These are phyloP conservation scores for Coemansia sp. DNA, from an alignment of 192 early-diverging fungal species.

Conservation along the genomic window DNA sequence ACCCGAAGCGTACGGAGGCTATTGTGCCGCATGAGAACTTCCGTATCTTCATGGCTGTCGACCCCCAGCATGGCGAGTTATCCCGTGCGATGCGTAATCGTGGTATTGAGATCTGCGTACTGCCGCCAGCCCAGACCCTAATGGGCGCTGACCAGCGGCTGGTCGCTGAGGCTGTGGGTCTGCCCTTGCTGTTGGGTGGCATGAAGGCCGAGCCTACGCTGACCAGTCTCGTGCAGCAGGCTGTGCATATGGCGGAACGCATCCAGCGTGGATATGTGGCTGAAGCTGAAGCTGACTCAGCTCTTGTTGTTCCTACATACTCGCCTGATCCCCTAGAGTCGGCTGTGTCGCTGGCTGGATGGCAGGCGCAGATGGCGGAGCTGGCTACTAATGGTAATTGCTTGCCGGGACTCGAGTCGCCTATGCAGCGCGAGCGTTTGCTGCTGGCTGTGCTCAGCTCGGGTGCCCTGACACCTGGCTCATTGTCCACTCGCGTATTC, in stretches of 20 bases:
- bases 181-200: slow-evolving; percentile 10
- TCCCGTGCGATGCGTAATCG: slow-evolving; percentile 98
- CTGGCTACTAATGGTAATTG: not conserved
- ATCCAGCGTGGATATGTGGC: slow-evolving; percentile 39
- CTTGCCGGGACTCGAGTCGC: not conserved
- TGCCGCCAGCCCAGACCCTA: slow-evolving; percentile 13
- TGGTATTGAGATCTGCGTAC: slow-evolving; percentile 83
- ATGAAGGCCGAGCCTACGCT: slow-evolving; percentile 9
- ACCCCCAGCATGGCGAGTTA: slow-evolving; percentile 90
- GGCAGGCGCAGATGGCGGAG: slow-evolving; percentile 31
- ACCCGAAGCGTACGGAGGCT: slow-evolving; percentile 63
- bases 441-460: slow-evolving; percentile 34
- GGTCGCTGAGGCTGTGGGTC: slow-evolving; percentile 21
- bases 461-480: slow-evolving; percentile 4
- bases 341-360: slow-evolving; percentile 15
- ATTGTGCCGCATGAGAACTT: slow-evolving; percentile 88
- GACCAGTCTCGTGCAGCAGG: slow-evolving; percentile 30
- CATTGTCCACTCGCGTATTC: slow-evolving; percentile 7
- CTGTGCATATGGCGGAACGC: slow-evolving; percentile 39
- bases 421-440: slow-evolving; percentile 17
- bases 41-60: slow-evolving; percentile 94
- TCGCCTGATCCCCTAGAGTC: slow-evolving; percentile 22
- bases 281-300: not conserved
- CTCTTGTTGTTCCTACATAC: not conserved
- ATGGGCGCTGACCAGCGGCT: slow-evolving; percentile 15